These are phyloP conservation scores for Aspergillus egyptiacus DNA, from an alignment of 495 filamentous ascomycete species.

Conservation along the genomic window DNA sequence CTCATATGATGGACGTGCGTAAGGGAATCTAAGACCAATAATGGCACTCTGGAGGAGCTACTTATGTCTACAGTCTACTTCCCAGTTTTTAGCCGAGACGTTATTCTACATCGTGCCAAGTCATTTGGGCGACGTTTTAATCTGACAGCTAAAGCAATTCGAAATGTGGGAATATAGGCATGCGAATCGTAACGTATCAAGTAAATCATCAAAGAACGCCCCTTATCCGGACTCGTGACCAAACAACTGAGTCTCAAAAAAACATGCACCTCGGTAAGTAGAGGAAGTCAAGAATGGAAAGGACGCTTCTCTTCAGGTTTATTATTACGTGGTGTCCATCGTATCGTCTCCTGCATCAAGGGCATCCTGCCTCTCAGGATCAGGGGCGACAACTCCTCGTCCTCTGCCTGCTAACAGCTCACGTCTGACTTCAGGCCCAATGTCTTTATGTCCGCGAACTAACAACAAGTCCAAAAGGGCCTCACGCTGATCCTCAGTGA, in stretches of 20 bases:
- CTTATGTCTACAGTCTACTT: no score
- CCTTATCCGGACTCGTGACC: constrained; percentile 25
- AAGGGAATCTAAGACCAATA: no score
- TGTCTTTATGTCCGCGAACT: constrained; percentile 77
- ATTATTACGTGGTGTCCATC: constrained; percentile 58
- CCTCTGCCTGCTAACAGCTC: constrained; percentile 87
- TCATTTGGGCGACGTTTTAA: neutral
- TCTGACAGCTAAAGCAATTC: neutral
- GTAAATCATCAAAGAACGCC: constrained; percentile 22
- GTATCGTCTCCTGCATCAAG: constrained; percentile 79
- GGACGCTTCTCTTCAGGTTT: constrained; percentile 15
- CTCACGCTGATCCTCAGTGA: constrained; percentile 90
- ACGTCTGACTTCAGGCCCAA: constrained; percentile 85
- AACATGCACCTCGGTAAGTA: constrained; percentile 4
- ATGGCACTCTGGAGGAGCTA: no score
- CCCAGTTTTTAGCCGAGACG: no score
- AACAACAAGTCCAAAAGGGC: constrained; percentile 84
- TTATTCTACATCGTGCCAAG: no score
- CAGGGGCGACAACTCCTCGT: constrained; percentile 66
- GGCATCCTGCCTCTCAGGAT: constrained; percentile 47
- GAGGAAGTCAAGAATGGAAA: constrained; percentile 6
- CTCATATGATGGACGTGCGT: no score
- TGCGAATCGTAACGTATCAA: constrained; percentile 20
- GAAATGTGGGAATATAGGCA: constrained; percentile 26
- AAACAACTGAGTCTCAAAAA: constrained; percentile 8